phyloP scores from a whole-genome alignment of 2,329 filamentous ascomycete genomes.

The Dothistroma pini region DNA sequence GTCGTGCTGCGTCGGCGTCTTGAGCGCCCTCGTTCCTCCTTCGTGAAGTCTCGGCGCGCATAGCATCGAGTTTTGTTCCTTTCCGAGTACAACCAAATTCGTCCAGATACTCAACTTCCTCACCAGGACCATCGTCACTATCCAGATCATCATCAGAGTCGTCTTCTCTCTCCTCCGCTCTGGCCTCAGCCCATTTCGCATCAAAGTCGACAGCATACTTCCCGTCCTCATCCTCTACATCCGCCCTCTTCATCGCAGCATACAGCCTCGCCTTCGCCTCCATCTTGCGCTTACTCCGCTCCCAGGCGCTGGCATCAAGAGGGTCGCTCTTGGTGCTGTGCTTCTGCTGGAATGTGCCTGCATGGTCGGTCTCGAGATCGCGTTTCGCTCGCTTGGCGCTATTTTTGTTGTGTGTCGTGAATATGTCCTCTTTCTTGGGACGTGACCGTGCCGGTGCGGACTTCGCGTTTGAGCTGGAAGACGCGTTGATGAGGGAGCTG shows the following conservation, averaged over 20 bases:
- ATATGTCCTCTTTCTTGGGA: conserved; percentile 65
- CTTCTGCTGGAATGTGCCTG: conserved; percentile 59
- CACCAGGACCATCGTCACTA: conserved; percentile 42
- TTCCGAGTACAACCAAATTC: conserved; percentile 83
- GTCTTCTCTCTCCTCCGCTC: conserved; percentile 42
- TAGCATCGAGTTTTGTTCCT: conserved; percentile 67
- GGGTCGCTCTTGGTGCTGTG: conserved; percentile 59
- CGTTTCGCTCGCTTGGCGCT: conserved; percentile 59
- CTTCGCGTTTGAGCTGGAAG: conserved; percentile 37
- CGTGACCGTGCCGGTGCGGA: conserved; percentile 49
- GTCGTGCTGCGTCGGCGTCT: conserved; percentile 60
- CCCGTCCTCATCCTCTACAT: conserved; percentile 61
- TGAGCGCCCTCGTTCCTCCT: conserved; percentile 28
- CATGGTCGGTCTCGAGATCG: conserved; percentile 54
- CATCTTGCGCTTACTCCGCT: conserved; percentile 74
- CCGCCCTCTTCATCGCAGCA: conserved; percentile 84
- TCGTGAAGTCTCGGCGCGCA: conserved; percentile 47
- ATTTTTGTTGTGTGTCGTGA: conserved; percentile 62
- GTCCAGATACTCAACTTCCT: conserved; percentile 82
- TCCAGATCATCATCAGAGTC: conserved; percentile 39
- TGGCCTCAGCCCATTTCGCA: conserved; percentile 78
- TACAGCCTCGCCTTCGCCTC: conserved; percentile 88
- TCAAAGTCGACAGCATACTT: conserved; percentile 85
- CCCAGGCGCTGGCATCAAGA: conserved; percentile 55
- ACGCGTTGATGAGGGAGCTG: conserved; percentile 67